phyloP scores from a whole-genome alignment of 768 basidiomycete species.

The Tulasnella sp. region DNA sequence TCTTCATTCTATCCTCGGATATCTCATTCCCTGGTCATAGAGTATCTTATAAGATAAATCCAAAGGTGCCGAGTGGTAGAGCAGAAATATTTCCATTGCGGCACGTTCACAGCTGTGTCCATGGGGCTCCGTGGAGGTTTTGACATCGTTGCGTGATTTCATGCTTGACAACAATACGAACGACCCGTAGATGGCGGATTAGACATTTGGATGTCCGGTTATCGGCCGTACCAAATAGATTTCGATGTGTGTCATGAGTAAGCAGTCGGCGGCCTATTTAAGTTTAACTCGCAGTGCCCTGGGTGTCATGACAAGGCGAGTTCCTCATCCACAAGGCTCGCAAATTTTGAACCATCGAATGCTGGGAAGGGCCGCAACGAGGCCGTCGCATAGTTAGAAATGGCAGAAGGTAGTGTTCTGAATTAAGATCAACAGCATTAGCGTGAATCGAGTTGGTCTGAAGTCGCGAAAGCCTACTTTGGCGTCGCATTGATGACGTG shows the following conservation, averaged over 20 bases:
- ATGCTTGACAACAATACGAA: neutral
- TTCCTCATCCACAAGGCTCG: conserved; percentile 54
- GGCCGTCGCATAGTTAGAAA: conserved; percentile 38
- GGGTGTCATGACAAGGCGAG: conserved; percentile 55
- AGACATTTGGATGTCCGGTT: too few relatives aligned
- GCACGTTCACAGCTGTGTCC: too few relatives aligned
- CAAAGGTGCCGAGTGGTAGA: too few relatives aligned
- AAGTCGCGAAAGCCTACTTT: conserved; percentile 41
- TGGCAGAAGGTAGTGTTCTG: conserved; percentile 37
- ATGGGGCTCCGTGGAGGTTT: neutral
- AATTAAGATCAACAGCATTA: neutral
- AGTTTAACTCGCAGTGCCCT: too few relatives aligned
- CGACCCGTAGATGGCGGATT: too few relatives aligned
- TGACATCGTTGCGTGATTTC: neutral
- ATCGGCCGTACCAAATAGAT: too few relatives aligned
- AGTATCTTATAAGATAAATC: too few relatives aligned
- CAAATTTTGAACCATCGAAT: conserved; percentile 56
- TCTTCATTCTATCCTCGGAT: too few relatives aligned
- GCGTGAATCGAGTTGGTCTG: conserved; percentile 29
- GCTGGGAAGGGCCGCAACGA: conserved; percentile 49
- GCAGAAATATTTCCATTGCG: too few relatives aligned
- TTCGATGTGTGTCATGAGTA: too few relatives aligned
- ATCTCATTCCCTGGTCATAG: too few relatives aligned
- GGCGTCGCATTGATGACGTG: conserved; percentile 49
- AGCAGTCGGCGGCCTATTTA: too few relatives aligned